phyloP scores from a whole-genome alignment of 2,329 filamentous ascomycete genomes.

The Exophiala sp. region DNA sequence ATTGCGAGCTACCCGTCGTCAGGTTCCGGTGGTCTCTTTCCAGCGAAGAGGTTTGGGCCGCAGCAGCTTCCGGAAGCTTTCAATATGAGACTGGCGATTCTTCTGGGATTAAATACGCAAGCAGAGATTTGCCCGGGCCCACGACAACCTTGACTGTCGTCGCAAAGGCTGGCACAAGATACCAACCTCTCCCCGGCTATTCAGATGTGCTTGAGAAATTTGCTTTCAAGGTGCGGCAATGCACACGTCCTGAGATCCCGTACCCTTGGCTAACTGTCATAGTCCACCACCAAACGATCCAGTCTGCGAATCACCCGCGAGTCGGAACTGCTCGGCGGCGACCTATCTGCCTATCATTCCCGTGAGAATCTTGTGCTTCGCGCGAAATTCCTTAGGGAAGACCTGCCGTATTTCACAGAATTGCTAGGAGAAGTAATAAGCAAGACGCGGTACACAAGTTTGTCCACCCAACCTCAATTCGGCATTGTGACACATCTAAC shows the following conservation, averaged over 20 bases:
- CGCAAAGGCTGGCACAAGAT: constrained; percentile 89
- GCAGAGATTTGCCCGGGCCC: constrained; percentile 79
- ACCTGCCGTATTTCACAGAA: constrained; percentile 96
- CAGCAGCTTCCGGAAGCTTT: constrained; percentile 67
- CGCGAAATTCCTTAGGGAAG: constrained; percentile 89
- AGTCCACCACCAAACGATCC: constrained; percentile 77
- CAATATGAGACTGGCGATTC: constrained; percentile 83
- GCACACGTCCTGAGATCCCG: constrained; percentile 3
- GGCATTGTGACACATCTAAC: constrained; percentile 6
- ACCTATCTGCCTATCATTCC: constrained; percentile 81
- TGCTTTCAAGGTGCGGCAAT: constrained; percentile 77
- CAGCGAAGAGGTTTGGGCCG: constrained; percentile 58
- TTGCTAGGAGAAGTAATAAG: constrained; percentile 86
- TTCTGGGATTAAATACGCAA: constrained; percentile 84
- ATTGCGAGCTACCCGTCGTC: constrained; percentile 55
- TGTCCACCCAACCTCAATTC: constrained; percentile 1
- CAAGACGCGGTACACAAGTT: constrained; percentile 75
- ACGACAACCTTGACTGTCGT: constrained; percentile 88
- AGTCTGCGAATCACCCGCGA: constrained; percentile 91
- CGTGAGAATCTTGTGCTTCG: constrained; percentile 88
- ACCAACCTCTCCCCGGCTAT: constrained; percentile 82
- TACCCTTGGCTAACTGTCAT: constrained; percentile 41
- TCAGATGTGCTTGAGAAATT: constrained; percentile 88
- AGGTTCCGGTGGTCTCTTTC: constrained; percentile 52
- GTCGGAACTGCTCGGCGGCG: constrained; percentile 86